Base-by-base conservation (phyloP, 2,329 filamentous ascomycete species). In the Pezicula neosporulosa region DNA sequence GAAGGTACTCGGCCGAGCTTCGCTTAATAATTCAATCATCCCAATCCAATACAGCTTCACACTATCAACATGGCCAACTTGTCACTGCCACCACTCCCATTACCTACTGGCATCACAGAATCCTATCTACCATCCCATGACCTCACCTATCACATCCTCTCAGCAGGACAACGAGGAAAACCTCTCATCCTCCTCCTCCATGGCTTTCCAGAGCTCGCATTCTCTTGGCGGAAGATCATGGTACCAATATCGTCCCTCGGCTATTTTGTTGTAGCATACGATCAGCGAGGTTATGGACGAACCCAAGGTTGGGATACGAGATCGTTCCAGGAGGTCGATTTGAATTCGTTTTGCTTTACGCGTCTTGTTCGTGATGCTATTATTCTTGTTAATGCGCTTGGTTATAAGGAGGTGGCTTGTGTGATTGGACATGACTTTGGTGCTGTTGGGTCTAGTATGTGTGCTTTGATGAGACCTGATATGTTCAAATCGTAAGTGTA, bases 341-440 rank as follows among this genome's bases (percentile, higher is more conserved):
- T 86, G 37, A 69, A 69, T 7, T 76, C 78, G 21, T 87, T 84
- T 60, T 74, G 75, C 2, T 70, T 81, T 50, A 81, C 81, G 0
- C 78, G 75, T 16, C 70, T 87, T 0, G 78, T 86, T 28, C 77
- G 81, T 16, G 85, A 89, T 60, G 71, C 83, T 2, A 72, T 87
- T 2, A 75, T 80, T 10, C 70, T 88, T 3, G 78, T 86, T 0
- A 72, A 82, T 58, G 78, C 77, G 0, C 67, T 89, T 13, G 83
- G 83, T 0, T 84, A 86, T 61, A 70, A 69, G 10, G 67, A 75
- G 10, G 82, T 83, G 3, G 67, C 73, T 44, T 82, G 81, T 60
- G 73, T 88, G 28, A 73, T 86, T 1, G 84, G 85, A 3, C 84
- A 88, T 61, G 85, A 88, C 65, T 84, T 85, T 52, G 85, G 85